A percentile compares a stretch with the other conserved stretches of the same genome.
These are phyloP conservation scores for Amaranthus cruentus DNA, from an alignment of 148 eudicot species.

Conservation along the genomic window DNA sequence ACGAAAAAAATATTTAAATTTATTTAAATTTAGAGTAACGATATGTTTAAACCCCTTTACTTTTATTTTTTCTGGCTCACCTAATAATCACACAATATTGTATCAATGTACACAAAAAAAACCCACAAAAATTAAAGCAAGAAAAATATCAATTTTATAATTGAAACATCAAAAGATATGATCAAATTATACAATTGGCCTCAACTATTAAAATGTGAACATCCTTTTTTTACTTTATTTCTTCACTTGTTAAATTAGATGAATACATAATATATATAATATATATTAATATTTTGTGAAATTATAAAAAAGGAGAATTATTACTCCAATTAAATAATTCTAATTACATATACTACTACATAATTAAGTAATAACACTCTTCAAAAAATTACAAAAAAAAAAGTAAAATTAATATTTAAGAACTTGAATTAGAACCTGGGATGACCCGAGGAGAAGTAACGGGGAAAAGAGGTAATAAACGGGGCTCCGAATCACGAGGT, in stretches of 20 bases:
- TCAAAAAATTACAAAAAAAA: neutral
- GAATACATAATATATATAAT: neutral
- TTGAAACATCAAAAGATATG: neutral
- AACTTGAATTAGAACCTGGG: constrained; percentile 31
- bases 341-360: constrained; percentile 2
- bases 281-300: neutral
- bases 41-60: too few species aligned
- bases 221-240: neutral
- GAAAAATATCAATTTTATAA: neutral
- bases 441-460: constrained; percentile 46
- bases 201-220: neutral
- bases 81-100: too few species aligned
- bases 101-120: neutral
- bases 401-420: constrained; percentile 10
- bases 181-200: constrained; percentile 11
- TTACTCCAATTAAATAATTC: constrained; percentile 6
- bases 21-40: too few species aligned
- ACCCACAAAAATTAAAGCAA: constrained; percentile 1
- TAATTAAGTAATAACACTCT: neutral
- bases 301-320: constrained; percentile 1
- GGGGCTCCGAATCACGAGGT: constrained; percentile 57
- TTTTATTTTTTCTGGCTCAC: too few species aligned
- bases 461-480: constrained; percentile 60
- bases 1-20: too few species aligned
- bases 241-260: neutral